Conservation (phyloP, 305 asterid genomes). For the Lippia alba region DNA sequence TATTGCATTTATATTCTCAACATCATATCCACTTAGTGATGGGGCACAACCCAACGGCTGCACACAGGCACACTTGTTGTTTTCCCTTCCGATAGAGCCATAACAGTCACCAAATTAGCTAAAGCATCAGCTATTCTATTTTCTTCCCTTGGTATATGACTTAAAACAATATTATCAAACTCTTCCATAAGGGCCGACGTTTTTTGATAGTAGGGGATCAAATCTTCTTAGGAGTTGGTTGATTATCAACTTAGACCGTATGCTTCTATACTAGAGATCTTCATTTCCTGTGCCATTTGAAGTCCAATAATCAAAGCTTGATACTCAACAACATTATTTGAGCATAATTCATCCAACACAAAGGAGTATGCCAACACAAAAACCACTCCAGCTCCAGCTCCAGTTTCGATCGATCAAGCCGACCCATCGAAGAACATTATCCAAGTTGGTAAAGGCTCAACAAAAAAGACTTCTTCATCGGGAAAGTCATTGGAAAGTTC, state of each 20-base stretch:
- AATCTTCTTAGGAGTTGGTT: not conserved
- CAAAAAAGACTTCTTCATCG: no score
- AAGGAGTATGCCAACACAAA: not conserved
- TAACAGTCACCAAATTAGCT: no score
- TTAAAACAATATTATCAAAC: not conserved
- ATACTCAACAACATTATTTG: not conserved
- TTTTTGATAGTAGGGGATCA: not conserved
- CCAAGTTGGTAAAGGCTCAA: no score
- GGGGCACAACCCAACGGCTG: not conserved
- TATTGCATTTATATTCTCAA: not conserved
- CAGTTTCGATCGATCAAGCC: no score
- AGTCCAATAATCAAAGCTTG: not conserved
- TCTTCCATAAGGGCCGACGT: not conserved
- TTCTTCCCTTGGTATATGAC: not conserved
- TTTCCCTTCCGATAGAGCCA: no score
- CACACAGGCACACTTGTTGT: no score
- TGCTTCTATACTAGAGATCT: not conserved
- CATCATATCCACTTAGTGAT: not conserved
- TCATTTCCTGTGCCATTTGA: not conserved
- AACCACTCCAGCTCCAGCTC: no score
- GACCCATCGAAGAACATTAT: not conserved
- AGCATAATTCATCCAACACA: not conserved
- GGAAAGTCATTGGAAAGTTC: no score
- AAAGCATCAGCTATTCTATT: not conserved
- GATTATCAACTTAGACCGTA: not conserved